Conservation (phyloP, 495 filamentous ascomycete species). For the Hypoxylon fragiforme region DNA sequence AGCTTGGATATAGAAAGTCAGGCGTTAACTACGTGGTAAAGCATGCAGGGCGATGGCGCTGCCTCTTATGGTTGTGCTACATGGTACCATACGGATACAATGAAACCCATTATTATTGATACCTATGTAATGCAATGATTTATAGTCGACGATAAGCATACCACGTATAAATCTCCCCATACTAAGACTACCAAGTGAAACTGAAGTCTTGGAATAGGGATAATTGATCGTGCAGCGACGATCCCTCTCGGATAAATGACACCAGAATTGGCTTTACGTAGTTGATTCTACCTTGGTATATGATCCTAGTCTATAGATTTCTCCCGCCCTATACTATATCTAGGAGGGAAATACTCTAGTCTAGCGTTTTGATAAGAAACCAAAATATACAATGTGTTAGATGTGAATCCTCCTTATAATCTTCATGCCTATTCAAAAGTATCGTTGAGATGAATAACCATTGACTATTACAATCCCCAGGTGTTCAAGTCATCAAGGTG, state of each 20-base stretch:
- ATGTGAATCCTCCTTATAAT: too few species aligned
- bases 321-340: neutral
- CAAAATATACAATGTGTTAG: too few species aligned
- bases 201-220: neutral
- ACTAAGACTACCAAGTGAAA: neutral
- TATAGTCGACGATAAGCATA: neutral
- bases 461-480: too few species aligned
- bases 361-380: too few species aligned
- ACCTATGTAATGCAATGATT: neutral
- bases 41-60: neutral
- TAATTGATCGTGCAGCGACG: neutral
- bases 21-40: neutral
- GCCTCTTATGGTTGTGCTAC: neutral
- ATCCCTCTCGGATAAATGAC: slow-evolving; percentile 14
- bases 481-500: too few species aligned
- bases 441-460: too few species aligned
- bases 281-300: neutral
- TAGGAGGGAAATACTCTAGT: too few species aligned
- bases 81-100: neutral
- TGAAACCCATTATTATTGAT: neutral
- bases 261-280: slow-evolving; percentile 3
- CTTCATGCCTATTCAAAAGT: too few species aligned
- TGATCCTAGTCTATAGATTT: neutral
- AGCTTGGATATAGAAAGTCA: too few species aligned
- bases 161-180: neutral